Conservation (phyloP, 139 green algal genomes). For the Chlamydomonas eustigma region DNA sequence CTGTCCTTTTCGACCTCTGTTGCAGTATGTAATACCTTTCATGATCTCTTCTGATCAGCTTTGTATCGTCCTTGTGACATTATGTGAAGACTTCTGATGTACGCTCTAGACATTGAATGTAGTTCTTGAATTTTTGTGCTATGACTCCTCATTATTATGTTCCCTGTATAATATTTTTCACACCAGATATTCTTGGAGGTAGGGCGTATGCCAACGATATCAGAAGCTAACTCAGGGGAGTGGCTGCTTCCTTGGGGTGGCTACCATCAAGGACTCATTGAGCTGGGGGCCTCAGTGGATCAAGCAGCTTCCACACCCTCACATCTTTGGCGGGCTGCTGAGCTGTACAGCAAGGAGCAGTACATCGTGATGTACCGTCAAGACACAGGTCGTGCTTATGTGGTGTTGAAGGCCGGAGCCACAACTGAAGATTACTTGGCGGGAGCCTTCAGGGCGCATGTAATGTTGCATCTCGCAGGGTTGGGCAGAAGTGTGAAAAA, state of each 20-base stretch:
- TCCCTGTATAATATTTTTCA: no score
- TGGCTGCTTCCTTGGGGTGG: slow-evolving; percentile 67
- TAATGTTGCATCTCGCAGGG: slow-evolving; percentile 53
- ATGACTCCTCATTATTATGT: no score
- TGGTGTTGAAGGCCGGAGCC: slow-evolving; percentile 69
- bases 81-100: no score
- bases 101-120: no score
- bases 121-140: no score
- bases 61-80: no score
- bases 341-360: slow-evolving; percentile 35
- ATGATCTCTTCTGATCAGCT: no score
- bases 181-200: slow-evolving; percentile 27
- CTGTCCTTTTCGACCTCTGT: no score
- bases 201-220: slow-evolving; percentile 46
- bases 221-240: slow-evolving; percentile 70
- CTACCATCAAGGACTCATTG: slow-evolving; percentile 49
- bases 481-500: no score
- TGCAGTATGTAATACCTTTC: no score
- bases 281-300: slow-evolving; percentile 66
- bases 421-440: slow-evolving; percentile 45
- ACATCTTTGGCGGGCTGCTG: slow-evolving; percentile 43
- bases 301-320: slow-evolving; percentile 53
- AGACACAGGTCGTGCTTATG: slow-evolving; percentile 48
- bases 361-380: slow-evolving; percentile 65
- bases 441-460: slow-evolving; percentile 66